These are phyloP conservation scores for Gossypium aridum DNA, from an alignment of 441 rosid species.

Conservation along the genomic window DNA sequence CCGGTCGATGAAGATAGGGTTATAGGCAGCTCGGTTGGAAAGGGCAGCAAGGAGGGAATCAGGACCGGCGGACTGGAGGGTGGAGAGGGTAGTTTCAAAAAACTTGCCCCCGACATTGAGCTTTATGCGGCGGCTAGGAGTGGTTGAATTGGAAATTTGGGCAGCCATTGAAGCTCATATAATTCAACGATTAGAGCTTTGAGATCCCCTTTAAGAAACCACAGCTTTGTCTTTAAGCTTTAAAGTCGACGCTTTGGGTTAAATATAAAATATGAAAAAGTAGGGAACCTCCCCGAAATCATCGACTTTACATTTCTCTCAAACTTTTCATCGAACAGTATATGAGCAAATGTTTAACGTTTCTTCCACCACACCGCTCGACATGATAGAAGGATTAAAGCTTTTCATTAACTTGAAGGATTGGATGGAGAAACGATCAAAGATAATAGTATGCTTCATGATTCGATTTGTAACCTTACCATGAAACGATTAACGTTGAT, in stretches of 20 bases:
- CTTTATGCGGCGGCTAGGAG: slow-evolving; percentile 34
- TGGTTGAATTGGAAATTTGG: background rate
- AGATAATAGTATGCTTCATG: too few relatives aligned
- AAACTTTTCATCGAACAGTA: background rate
- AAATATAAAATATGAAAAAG: background rate
- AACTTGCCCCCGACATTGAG: slow-evolving; percentile 92
- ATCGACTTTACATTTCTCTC: background rate
- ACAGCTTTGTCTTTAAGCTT: background rate
- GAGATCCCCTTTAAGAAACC: background rate
- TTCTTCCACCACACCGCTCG: too few relatives aligned
- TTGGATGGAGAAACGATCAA: too few relatives aligned
- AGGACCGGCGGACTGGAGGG: slow-evolving; percentile 68
- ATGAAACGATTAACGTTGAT: background rate
- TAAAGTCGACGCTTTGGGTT: background rate
- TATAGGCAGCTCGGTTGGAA: slow-evolving; percentile 33
- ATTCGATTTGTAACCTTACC: too few relatives aligned
- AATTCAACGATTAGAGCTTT: background rate
- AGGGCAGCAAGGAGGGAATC: slow-evolving; percentile 80
- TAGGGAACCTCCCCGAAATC: background rate
- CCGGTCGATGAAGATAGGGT: slow-evolving; percentile 75
- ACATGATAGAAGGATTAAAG: too few relatives aligned
- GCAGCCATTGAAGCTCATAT: slow-evolving; percentile 11
- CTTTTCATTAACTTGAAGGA: too few relatives aligned
- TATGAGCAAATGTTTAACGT: too few relatives aligned
- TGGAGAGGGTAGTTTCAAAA: slow-evolving; percentile 63